Conservation (phyloP, 768 basidiomycete genomes). For the Rhizopogon sp. region DNA sequence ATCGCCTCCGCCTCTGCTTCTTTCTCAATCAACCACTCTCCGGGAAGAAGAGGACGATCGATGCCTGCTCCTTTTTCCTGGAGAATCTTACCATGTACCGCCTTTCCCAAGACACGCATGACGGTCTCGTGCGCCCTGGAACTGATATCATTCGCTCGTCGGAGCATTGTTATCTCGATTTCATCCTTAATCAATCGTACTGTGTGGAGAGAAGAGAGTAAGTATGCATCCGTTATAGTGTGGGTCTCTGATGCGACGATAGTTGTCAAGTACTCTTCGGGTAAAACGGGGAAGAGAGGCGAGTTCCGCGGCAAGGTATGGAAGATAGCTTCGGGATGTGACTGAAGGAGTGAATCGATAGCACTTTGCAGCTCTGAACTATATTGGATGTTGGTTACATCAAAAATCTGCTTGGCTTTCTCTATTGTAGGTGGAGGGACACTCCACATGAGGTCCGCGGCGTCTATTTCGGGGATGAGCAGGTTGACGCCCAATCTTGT, state of each 20-base stretch:
- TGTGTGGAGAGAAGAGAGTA: slow-evolving; percentile 74
- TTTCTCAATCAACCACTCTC: slow-evolving; percentile 86
- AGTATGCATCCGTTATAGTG: slow-evolving; percentile 52
- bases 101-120: slow-evolving; percentile 84
- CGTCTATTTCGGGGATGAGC: slow-evolving; percentile 74
- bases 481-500: slow-evolving; percentile 47
- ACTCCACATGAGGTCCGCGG: slow-evolving; percentile 83
- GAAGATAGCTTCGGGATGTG: slow-evolving; percentile 46
- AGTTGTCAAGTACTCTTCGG: slow-evolving; percentile 36
- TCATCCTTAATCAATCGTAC: slow-evolving; percentile 76
- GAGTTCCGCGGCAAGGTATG: slow-evolving; percentile 58
- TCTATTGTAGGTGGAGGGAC: slow-evolving; percentile 71
- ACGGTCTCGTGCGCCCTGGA: slow-evolving; percentile 87
- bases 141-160: slow-evolving; percentile 79
- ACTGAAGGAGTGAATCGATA: background rate
- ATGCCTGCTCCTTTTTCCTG: slow-evolving; percentile 34
- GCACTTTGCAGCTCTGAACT: background rate
- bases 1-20: slow-evolving; percentile 94
- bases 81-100: slow-evolving; percentile 54
- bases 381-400: slow-evolving; percentile 47
- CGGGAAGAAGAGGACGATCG: slow-evolving; percentile 53
- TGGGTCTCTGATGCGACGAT: slow-evolving; percentile 29
- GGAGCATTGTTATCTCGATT: slow-evolving; percentile 70
- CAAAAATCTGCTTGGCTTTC: slow-evolving; percentile 48
- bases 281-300: slow-evolving; percentile 47